Evolutionary conservation across 805 yeast genomes (phyloP), one percentile per base, ranked within the genome.

Genomic region (Lipomyces yamadae): DNA sequence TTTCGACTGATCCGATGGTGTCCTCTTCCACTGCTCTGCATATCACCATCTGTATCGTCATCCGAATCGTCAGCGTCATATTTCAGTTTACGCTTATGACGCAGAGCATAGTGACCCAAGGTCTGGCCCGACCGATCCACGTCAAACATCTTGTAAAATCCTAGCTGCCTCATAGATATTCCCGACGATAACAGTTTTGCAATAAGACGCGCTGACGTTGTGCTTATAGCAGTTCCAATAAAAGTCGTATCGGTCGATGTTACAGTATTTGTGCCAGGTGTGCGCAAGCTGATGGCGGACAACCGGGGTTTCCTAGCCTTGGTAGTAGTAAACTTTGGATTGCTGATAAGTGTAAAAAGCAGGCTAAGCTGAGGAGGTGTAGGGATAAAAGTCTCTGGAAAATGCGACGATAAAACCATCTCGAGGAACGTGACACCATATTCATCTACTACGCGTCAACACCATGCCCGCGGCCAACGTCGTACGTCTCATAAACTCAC

Each of bases 321-420:
- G 37, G 24, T 11, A 18, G 24, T 15, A 5, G 64, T 45, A 34
- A 65, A 68, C 35, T 60, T 34, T 5, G 71, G 71, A 39, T 68
- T 39, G 42, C 66, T 66, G n/a, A 58, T 50, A 29, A 68, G 29
- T 15, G 71, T 68, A 34, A 68, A 58, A 7, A 68, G 61, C 10
- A 56, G 32, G 18, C 55, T 42, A 18, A 68, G 50, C 30, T 68
- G 71, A 5, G 37, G 33, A 3, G 71, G 55, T 10, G 66, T 60
- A 4, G 71, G 71, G 11, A 35, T 42, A 37, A 63, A 60, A 4
- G 57, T 45, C 58, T 66, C 65, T 8, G 70, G 67, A 35, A 63
- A 66, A 8, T 61, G 64, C 7, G 71, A 52, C 13, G 64, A 33
- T 32, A 63, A 42, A 4, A 66, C 32, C 7, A 58, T 34, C 39